Conservation (phyloP, 2,329 filamentous ascomycete genomes). For the Echinosphaeria canescens region DNA sequence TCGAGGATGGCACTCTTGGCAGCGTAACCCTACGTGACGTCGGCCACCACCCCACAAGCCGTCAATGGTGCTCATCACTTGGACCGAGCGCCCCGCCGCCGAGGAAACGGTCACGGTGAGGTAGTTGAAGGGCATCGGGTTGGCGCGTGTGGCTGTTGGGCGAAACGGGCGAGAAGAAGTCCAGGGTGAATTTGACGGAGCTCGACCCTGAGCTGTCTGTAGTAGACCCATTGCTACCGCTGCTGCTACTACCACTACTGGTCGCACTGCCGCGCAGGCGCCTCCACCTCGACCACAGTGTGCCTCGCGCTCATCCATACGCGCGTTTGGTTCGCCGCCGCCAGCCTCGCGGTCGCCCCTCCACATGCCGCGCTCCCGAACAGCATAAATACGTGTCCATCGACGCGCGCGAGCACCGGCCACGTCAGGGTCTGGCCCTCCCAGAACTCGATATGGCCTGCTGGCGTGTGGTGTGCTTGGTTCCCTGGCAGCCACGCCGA, state of each 20-base stretch:
- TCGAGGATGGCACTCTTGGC: too few species aligned
- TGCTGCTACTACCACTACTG: too few species aligned
- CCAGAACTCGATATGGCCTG: conserved; percentile 11
- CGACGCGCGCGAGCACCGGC: conserved; percentile 11
- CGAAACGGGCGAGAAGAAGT: conserved; percentile 13
- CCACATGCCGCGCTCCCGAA: too few species aligned
- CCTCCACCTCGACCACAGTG: too few species aligned
- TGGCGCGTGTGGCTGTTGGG: conserved; percentile 11
- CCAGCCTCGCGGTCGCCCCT: too few species aligned
- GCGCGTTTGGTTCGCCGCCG: too few species aligned
- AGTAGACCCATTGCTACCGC: too few species aligned
- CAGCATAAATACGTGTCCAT: conserved; percentile 9
- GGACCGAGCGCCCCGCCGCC: conserved; percentile 3
- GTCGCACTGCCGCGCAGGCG: too few species aligned
- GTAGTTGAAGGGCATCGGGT: conserved; percentile 13
- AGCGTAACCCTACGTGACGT: too few species aligned
- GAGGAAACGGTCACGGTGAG: conserved; percentile 8
- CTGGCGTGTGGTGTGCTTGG: conserved; percentile 6
- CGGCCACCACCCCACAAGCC: too few species aligned
- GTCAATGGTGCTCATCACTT: conserved; percentile 13
- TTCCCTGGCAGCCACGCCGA: conserved; percentile 12
- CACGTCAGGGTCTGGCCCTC: conserved; percentile 10
- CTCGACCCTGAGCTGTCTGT: conserved; percentile 9
- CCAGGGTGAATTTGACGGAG: conserved; percentile 8
- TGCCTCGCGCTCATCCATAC: too few species aligned